A percentile compares a stretch with the other conserved stretches of the same genome.
Evolutionary conservation across 2,329 filamentous ascomycete species (phyloP).

Genomic region (Trichoderma semiorbis): DNA sequence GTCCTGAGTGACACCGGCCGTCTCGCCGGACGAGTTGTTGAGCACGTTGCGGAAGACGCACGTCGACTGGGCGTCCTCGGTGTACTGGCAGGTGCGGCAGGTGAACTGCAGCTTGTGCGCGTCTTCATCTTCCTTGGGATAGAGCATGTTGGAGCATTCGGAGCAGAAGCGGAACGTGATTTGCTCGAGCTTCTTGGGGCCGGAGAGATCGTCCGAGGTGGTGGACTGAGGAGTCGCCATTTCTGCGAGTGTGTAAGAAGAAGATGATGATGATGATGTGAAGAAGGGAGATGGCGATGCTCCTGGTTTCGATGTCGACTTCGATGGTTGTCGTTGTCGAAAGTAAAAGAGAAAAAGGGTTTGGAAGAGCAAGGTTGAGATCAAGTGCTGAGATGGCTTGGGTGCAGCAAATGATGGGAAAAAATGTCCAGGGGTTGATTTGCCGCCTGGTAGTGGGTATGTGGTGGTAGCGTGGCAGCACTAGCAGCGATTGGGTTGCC

Average conservation of each 20-base stretch:
- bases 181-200: constrained; percentile 63
- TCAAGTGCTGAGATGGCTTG: background rate
- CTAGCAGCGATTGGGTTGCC: background rate
- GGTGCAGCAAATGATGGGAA: background rate
- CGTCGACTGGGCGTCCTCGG: constrained; percentile 77
- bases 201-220: constrained; percentile 40
- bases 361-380: background rate
- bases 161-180: constrained; percentile 98
- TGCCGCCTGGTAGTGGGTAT: background rate
- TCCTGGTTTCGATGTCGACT: background rate
- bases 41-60: constrained; percentile 96
- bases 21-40: constrained; percentile 87
- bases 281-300: background rate
- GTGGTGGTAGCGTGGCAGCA: background rate
- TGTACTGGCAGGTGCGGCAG: constrained; percentile 92
- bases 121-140: constrained; percentile 88
- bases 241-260: background rate
- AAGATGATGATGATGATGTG: background rate
- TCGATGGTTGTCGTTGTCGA: background rate
- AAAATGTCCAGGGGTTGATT: background rate
- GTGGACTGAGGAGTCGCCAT: constrained; percentile 60
- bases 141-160: constrained; percentile 98
- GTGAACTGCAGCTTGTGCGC: constrained; percentile 87
- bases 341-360: background rate
- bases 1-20: constrained; percentile 94